These are phyloP conservation scores for Phytophthora multivora DNA, from an alignment of 352 stramenopile genomes.

Conservation along the genomic window DNA sequence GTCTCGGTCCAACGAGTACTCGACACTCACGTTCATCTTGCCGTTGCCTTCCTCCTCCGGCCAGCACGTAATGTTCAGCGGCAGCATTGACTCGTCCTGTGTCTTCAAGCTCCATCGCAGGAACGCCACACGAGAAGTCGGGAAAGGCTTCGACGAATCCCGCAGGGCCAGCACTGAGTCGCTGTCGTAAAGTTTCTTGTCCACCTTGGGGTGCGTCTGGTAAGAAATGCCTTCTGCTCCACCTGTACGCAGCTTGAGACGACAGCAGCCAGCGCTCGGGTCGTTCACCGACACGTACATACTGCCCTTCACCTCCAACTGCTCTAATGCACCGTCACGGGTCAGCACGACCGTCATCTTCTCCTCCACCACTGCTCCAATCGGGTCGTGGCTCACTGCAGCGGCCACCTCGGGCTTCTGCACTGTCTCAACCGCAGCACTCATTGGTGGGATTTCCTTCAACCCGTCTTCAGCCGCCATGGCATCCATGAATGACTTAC, in stretches of 20 bases:
- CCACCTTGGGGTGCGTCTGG: slow-evolving; percentile 88
- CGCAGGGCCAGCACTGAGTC: slow-evolving; percentile 82
- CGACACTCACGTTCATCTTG: slow-evolving; percentile 90
- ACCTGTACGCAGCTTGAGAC: slow-evolving; percentile 75
- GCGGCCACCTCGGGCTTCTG: slow-evolving; percentile 63
- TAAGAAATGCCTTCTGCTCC: slow-evolving; percentile 77
- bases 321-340: slow-evolving; percentile 80
- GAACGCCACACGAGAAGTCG: slow-evolving; percentile 77
- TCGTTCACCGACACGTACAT: slow-evolving; percentile 88
- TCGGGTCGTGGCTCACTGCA: slow-evolving; percentile 80
- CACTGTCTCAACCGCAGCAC: slow-evolving; percentile 59
- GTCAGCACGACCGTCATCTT: slow-evolving; percentile 88
- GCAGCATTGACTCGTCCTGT: slow-evolving; percentile 84
- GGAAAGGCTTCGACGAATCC: slow-evolving; percentile 85
- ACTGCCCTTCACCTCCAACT: slow-evolving; percentile 88
- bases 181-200: slow-evolving; percentile 88
- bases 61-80: slow-evolving; percentile 89
- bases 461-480: slow-evolving; percentile 87
- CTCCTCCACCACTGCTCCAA: slow-evolving; percentile 84
- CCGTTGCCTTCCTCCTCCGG: slow-evolving; percentile 82
- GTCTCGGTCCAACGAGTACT: slow-evolving; percentile 88
- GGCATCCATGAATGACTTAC: slow-evolving; percentile 86
- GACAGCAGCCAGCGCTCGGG: slow-evolving; percentile 64
- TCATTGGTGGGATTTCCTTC: slow-evolving; percentile 88
- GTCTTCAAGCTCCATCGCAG: slow-evolving; percentile 89